These are phyloP conservation scores for Penicillium sclerotigenum DNA, from an alignment of 2,329 filamentous ascomycete species.

Conservation along the genomic window DNA sequence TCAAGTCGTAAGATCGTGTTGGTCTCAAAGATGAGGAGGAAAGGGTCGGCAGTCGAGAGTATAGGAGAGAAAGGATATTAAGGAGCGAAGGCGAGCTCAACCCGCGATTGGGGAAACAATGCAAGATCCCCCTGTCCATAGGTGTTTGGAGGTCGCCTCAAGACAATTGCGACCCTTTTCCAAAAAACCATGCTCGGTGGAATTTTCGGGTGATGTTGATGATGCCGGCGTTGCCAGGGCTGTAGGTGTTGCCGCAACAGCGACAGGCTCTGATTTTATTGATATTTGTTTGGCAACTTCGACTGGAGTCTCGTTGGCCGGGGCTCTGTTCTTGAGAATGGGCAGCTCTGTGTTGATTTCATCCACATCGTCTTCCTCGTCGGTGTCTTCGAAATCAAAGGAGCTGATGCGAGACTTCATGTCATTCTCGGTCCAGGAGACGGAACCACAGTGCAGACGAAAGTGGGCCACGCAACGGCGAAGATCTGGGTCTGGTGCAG, in stretches of 20 bases:
- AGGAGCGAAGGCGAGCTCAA: neutral
- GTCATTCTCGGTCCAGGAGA: slow-evolving; percentile 36
- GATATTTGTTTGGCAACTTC: slow-evolving; percentile 12
- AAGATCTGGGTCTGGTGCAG: slow-evolving; percentile 35
- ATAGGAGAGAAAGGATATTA: neutral
- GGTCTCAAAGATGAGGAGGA: neutral
- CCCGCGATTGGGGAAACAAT: slow-evolving; percentile 10
- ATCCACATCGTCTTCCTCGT: slow-evolving; percentile 29
- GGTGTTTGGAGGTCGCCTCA: slow-evolving; percentile 28
- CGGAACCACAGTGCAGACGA: slow-evolving; percentile 33
- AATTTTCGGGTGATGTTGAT: slow-evolving; percentile 2
- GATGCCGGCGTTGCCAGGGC: neutral
- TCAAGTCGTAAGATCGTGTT: slow-evolving; percentile 18
- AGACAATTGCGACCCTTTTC: slow-evolving; percentile 30
- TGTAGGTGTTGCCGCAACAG: neutral
- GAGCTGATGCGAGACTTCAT: slow-evolving; percentile 37
- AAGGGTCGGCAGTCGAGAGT: neutral
- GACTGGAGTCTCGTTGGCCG: slow-evolving; percentile 1
- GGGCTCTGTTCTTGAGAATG: neutral
- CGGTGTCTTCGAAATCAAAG: slow-evolving; percentile 35
- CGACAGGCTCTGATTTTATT: neutral
- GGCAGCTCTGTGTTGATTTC: slow-evolving; percentile 10
- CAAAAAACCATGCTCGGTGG: slow-evolving; percentile 18
- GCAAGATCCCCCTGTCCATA: slow-evolving; percentile 24
- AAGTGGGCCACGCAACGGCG: slow-evolving; percentile 37